Evolutionary conservation across 2,329 filamentous ascomycete genomes (phyloP), one percentile per base, ranked within the genome.

Genomic region (Falciphora oryzae): DNA sequence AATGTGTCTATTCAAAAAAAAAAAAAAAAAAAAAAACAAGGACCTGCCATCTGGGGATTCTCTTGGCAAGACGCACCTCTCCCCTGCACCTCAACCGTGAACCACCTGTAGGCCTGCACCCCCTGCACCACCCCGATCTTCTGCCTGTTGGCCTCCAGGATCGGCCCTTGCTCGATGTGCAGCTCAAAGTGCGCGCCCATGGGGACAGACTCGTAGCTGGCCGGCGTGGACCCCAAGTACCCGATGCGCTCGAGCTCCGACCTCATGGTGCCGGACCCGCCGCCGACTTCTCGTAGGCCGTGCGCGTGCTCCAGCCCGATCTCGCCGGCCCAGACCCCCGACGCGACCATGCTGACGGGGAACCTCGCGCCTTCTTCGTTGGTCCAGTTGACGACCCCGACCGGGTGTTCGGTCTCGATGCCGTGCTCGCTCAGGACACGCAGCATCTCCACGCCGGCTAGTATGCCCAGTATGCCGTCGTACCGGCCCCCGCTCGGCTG

Each of bases 331-430:
- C 91, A 94, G 18, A 93, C 91, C 1, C 89, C 90, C 0, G 89
- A 92, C 0, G 87, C 80, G 31, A 89, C 78, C 86, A 92, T 93
- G 35, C 86, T 89, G 64, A 87, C 86, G 0, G 91, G 90, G 68
- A 94, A 94, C 0, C 91, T 84, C 1, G 91, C 91, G 3, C 91
- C 91, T 77, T 95, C 92, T 77, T 95, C 91, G 71, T 91, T 91
- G 2, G 89, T 93, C 89, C 89, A 92, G 71, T 93, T 92, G 2
- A 93, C 85, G 1, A 93, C 85, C 1, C 89, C 90, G 0, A 93
- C 82, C 1, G 88, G 88, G 56, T 85, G 89, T 59, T 89, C 83
- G 0, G 91, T 93, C 71, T 89, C 83, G 2, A 89, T 79, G 28
- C 83, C 79, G 66, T 88, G 83, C 25, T 93, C 90, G 6, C 87